These are phyloP conservation scores for Boechera stricta DNA, from an alignment of 345 rosid species.

Conservation along the genomic window DNA sequence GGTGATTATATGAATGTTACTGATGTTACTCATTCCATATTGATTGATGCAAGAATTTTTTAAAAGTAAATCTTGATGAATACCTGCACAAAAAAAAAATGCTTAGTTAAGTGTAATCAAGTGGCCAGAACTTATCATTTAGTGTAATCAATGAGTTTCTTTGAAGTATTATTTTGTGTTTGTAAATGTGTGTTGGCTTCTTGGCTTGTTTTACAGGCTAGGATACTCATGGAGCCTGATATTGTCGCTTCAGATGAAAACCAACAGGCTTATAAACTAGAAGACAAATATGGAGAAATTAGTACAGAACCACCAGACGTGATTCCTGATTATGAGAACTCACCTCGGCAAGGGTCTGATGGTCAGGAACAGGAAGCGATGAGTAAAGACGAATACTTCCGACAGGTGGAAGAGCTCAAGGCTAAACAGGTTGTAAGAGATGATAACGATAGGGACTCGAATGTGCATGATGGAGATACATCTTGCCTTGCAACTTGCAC, in stretches of 20 bases:
- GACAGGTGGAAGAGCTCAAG: conserved; percentile 62
- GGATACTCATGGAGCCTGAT: conserved; percentile 75
- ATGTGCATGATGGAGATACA: conserved; percentile 62
- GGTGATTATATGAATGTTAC: conserved; percentile 50
- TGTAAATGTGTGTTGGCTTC: conserved; percentile 24
- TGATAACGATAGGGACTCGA: conserved; percentile 68
- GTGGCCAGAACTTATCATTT: not conserved
- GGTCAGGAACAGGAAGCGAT: conserved; percentile 44
- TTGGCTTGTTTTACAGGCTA: conserved; percentile 62
- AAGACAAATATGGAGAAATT: conserved; percentile 43
- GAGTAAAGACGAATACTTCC: conserved; percentile 60
- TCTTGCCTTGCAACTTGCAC: conserved; percentile 97
- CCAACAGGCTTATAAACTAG: conserved; percentile 44
- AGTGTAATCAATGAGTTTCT: conserved; percentile 6
- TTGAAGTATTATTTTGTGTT: not conserved
- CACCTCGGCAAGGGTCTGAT: conserved; percentile 41
- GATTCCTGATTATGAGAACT: conserved; percentile 49
- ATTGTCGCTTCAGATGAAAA: conserved; percentile 52
- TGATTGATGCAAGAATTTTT: conserved; percentile 1
- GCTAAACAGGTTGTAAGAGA: conserved; percentile 48
- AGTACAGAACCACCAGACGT: conserved; percentile 43
- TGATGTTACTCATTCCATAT: not conserved
- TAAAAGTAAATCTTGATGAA: not conserved
- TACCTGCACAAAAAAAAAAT: not conserved
- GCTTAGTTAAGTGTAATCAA: conserved; percentile 1